These are phyloP conservation scores for Tremella fuciformis DNA, from an alignment of 768 basidiomycete genomes.

Conservation along the genomic window DNA sequence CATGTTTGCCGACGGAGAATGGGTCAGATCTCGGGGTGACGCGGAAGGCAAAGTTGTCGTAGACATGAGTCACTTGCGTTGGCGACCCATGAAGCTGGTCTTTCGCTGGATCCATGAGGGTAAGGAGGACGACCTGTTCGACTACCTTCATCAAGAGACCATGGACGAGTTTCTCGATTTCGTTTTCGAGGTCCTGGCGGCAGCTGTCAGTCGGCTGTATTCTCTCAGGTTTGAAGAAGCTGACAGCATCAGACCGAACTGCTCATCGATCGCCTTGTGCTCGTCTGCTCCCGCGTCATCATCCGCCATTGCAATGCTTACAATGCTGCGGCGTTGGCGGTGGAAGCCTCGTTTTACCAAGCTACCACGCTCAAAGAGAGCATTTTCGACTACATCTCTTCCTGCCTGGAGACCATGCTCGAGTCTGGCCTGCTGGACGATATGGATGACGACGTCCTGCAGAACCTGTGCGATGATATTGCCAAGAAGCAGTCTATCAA, in stretches of 20 bases:
- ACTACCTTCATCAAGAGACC: conserved; percentile 64
- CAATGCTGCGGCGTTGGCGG: conserved; percentile 76
- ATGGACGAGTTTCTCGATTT: conserved; percentile 79
- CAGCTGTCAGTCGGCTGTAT: conserved; percentile 61
- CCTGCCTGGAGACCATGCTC: conserved; percentile 81
- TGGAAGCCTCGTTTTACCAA: conserved; percentile 76
- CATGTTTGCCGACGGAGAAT: conserved; percentile 77
- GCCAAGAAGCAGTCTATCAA: conserved; percentile 63
- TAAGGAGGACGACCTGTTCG: conserved; percentile 65
- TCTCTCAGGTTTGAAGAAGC: not conserved
- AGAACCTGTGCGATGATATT: conserved; percentile 64
- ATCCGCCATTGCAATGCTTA: conserved; percentile 64
- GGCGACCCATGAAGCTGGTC: conserved; percentile 72
- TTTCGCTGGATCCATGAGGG: conserved; percentile 76
- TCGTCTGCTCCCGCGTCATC: conserved; percentile 75
- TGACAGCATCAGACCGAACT: conserved; percentile 67
- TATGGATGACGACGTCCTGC: conserved; percentile 64
- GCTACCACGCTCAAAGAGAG: conserved; percentile 66
- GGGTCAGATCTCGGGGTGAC: conserved; percentile 63
- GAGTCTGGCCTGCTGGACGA: conserved; percentile 77
- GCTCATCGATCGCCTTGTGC: conserved; percentile 76
- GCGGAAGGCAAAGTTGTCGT: conserved; percentile 61
- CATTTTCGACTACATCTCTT: conserved; percentile 73
- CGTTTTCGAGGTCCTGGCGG: conserved; percentile 79
- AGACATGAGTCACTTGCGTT: conserved; percentile 68